Evolutionary conservation across 352 stramenopile species (phyloP), one percentile per base, ranked within the genome.

Genomic region (Phytophthora citricola): DNA sequence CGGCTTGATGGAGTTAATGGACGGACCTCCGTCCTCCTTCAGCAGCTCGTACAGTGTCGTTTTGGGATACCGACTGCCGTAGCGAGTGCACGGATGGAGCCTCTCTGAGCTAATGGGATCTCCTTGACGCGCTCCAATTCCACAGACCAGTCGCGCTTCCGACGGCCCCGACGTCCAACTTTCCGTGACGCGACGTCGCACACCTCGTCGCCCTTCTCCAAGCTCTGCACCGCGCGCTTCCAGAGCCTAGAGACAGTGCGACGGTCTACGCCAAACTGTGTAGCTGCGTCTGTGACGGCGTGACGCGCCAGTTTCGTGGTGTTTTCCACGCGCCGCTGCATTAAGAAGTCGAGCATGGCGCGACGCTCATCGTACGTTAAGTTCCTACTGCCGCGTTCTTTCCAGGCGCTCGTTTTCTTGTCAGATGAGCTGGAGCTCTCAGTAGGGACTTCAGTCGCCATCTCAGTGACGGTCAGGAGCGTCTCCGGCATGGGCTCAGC

Each of bases 181-280:
- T 82, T 82, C n/a, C 74, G 63, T 34, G 74, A 82, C 46, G 74
- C 74, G 3, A 82, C 51, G 55, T 82, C 74, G 20, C 66, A 74
- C 51, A 77, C 67, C 41, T 75, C 47, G 53, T 82, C 74, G 1
- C 74, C 74, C 11, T 73, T 75, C 49, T 79, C 70, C 11, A 82
- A 50, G 47, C 74, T 79, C 14, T 76, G 63, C 22, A 75, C 63
- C 22, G 74, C 74, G 29, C 74, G 70, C 49, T 79, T 79, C 74
- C 74, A 82, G 17, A 82, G 67, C 47, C 74, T 55, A 40, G 74
- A 79, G 51, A 82, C 74, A 5, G 74, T 82, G 49, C 74, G 74
- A 20, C 74, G 74, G 39, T 82, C 74, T 4, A 82, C 74, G 7
- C 52, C 27, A 38, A 79, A 82, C 54, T 73, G 59, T 9, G 61